These are phyloP conservation scores for Basidiobolus meristosporus DNA, from an alignment of 371 early-diverging fungal species.

Conservation along the genomic window DNA sequence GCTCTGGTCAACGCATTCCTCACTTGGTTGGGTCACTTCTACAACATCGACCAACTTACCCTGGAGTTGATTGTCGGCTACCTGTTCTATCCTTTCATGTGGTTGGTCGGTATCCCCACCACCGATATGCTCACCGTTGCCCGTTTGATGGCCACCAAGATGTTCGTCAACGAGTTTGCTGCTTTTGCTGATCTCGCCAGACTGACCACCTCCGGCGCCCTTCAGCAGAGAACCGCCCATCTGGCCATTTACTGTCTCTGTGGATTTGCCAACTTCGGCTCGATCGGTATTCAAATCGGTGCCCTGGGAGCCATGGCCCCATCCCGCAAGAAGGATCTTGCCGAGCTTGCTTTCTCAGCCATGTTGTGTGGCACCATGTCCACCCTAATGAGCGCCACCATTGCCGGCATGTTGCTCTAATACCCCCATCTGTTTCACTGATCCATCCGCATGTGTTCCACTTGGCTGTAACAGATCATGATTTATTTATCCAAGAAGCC, in stretches of 20 bases:
- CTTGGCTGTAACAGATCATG: too few relatives aligned
- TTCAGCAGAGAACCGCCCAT: too few relatives aligned
- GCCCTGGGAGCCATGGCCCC: slow-evolving; percentile 67
- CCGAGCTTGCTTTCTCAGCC: slow-evolving; percentile 54
- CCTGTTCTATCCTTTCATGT: slow-evolving; percentile 64
- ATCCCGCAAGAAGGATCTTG: slow-evolving; percentile 48
- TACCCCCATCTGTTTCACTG: too few relatives aligned
- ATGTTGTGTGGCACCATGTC: too few relatives aligned
- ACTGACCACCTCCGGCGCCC: slow-evolving; percentile 10
- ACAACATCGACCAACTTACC: slow-evolving; percentile 37
- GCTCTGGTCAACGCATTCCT: slow-evolving; percentile 43
- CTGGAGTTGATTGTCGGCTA: slow-evolving; percentile 57
- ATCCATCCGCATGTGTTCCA: too few relatives aligned
- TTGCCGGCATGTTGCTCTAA: too few relatives aligned
- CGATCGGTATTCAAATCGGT: slow-evolving; percentile 76
- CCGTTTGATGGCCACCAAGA: slow-evolving; percentile 65
- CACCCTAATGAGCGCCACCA: too few relatives aligned
- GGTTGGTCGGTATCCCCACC: slow-evolving; percentile 45
- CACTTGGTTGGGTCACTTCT: slow-evolving; percentile 56
- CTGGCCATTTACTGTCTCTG: slow-evolving; percentile 65
- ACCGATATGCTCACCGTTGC: slow-evolving; percentile 38
- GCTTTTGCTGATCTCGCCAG: slow-evolving; percentile 49
- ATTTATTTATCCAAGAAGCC: too few relatives aligned
- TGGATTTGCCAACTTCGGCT: slow-evolving; percentile 77
- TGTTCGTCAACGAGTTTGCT: slow-evolving; percentile 80